Percentiles rank a stretch among this genome's conserved stretches.
Conservation (phyloP, 352 stramenopile genomes). For the Phytopythium montanum region DNA sequence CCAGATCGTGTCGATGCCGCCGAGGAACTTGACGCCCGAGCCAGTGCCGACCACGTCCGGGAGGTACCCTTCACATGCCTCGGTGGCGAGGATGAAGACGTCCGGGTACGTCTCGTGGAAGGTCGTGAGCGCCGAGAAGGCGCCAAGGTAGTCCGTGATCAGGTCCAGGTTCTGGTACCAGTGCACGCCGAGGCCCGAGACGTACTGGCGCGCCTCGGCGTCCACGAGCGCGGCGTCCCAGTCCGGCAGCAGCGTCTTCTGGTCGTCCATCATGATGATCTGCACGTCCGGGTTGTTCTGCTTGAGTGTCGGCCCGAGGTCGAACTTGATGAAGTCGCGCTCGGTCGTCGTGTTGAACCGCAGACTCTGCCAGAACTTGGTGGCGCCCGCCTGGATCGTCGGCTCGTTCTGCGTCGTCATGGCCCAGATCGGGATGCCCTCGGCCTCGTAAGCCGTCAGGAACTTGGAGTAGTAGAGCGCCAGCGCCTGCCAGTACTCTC, state of each 20-base stretch:
- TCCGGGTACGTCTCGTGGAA: constrained; percentile 60
- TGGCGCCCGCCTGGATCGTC: constrained; percentile 26
- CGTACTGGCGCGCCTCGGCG: constrained; percentile 54
- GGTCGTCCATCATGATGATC: constrained; percentile 84
- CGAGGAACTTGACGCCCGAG: constrained; percentile 36
- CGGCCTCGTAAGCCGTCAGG: constrained; percentile 70
- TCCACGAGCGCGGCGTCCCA: constrained; percentile 46
- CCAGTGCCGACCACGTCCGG: constrained; percentile 41
- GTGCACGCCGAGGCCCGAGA: constrained; percentile 83
- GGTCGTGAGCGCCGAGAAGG: constrained; percentile 44
- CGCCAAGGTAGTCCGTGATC: constrained; percentile 28
- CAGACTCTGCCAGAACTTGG: constrained; percentile 54
- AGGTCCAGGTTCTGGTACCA: constrained; percentile 82
- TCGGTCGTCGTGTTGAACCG: constrained; percentile 36
- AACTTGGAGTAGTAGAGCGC: constrained; percentile 90
- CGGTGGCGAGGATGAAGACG: constrained; percentile 79
- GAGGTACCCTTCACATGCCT: constrained; percentile 75
- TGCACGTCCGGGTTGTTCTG: constrained; percentile 59
- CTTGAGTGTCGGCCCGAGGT: constrained; percentile 67
- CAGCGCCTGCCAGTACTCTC: constrained; percentile 61
- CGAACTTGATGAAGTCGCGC: constrained; percentile 70
- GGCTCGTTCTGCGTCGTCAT: constrained; percentile 88
- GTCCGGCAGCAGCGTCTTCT: constrained; percentile 58
- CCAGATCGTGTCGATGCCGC: constrained; percentile 48
- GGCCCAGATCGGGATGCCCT: constrained; percentile 73